Evolutionary conservation across 805 yeast genomes (phyloP).

Genomic region (Saccharomycopsis olivae): DNA sequence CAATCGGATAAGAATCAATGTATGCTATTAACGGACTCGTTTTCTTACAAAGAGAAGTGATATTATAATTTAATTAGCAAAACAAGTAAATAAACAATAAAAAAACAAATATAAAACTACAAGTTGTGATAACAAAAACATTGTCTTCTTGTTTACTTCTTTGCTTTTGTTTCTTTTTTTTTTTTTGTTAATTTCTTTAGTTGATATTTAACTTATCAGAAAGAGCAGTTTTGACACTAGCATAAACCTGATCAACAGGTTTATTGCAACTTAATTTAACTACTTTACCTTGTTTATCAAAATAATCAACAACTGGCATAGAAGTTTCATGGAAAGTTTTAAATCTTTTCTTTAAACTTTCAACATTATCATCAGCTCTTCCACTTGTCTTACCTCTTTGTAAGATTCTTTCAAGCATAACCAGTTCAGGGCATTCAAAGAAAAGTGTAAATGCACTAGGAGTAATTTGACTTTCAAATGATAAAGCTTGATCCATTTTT

Average conservation of each 20-base stretch:
- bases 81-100: too few species aligned
- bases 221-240: slow-evolving; percentile 56
- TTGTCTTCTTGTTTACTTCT: too few species aligned
- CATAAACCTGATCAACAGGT: slow-evolving; percentile 69
- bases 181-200: too few species aligned
- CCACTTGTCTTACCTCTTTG: slow-evolving; percentile 95
- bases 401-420: slow-evolving; percentile 75
- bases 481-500: slow-evolving; percentile 94
- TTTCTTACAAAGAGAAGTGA: too few species aligned
- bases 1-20: too few species aligned
- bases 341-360: slow-evolving; percentile 84
- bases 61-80: too few species aligned
- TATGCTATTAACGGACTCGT: too few species aligned
- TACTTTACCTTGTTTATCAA: slow-evolving; percentile 61
- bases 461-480: slow-evolving; percentile 76
- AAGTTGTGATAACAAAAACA: too few species aligned
- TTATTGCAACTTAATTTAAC: slow-evolving; percentile 71
- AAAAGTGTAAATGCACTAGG: slow-evolving; percentile 61
- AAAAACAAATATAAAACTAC: too few species aligned
- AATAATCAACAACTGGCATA: slow-evolving; percentile 88
- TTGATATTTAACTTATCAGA: slow-evolving; percentile 4
- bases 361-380: slow-evolving; percentile 85
- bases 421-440: slow-evolving; percentile 72
- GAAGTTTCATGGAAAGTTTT: slow-evolving; percentile 77
- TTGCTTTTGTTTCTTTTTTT: too few species aligned